phyloP scores from a whole-genome alignment of 495 filamentous ascomycete species.

The Geoglossum glabrum region DNA sequence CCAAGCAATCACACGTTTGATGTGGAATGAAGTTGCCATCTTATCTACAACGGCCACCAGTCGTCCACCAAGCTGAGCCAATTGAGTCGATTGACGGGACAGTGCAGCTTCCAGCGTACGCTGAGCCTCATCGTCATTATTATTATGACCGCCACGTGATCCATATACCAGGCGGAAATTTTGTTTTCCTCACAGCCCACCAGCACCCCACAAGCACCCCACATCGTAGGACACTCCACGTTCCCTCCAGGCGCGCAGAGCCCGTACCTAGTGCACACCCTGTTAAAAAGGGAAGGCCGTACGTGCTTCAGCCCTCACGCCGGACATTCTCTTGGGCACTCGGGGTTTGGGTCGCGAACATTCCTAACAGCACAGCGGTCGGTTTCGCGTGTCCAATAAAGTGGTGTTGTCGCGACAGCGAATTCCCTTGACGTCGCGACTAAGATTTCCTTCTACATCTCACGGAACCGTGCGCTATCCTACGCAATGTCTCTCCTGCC shows the following conservation, averaged over 20 bases:
- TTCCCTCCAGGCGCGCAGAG: not conserved
- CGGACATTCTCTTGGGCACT: not conserved
- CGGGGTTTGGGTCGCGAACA: not conserved
- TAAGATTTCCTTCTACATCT: not conserved
- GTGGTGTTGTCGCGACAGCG: constrained; percentile 1
- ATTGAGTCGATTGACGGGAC: no score
- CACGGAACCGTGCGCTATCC: not conserved
- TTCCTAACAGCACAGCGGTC: not conserved
- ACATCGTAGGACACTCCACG: not conserved
- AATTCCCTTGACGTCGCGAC: not conserved
- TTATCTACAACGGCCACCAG: no score
- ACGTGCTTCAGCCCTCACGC: not conserved
- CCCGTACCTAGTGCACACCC: not conserved
- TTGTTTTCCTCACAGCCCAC: not conserved
- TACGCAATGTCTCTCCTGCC: constrained; percentile 65
- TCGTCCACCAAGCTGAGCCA: no score
- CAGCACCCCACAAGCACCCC: not conserved
- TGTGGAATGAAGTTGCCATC: no score
- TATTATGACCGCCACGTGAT: not conserved
- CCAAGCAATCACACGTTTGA: not conserved
- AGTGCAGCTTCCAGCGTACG: no score
- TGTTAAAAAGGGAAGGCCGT: not conserved
- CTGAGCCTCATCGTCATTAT: not conserved
- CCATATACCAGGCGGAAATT: not conserved
- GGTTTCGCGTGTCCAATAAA: not conserved